Percentiles rank a stretch among this genome's conserved stretches.
Evolutionary conservation across 2,329 filamentous ascomycete genomes (phyloP).

Genomic region (Fusarium circinatum): DNA sequence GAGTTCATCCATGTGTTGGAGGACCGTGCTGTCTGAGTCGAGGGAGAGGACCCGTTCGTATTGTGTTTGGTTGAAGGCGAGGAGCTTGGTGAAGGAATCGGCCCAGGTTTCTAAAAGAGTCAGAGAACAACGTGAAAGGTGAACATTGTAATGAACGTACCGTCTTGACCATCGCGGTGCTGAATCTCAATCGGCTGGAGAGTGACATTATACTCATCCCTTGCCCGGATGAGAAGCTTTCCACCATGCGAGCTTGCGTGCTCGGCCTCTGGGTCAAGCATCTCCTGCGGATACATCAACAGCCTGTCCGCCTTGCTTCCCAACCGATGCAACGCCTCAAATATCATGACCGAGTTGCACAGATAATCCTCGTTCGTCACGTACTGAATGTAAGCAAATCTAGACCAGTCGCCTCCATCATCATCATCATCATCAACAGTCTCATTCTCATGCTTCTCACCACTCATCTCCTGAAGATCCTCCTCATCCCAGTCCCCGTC

Average conservation of each 20-base stretch:
- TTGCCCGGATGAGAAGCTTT: constrained; percentile 53
- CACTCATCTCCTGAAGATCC: background rate
- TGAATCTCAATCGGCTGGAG: constrained; percentile 56
- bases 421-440: background rate
- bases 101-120: constrained; percentile 63
- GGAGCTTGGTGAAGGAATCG: constrained; percentile 73
- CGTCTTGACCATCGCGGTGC: constrained; percentile 47
- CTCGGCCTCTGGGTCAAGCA: constrained; percentile 45
- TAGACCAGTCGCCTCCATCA: constrained; percentile 25
- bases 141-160: constrained; percentile 35
- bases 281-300: constrained; percentile 57
- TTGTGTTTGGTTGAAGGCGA: constrained; percentile 74
- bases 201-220: constrained; percentile 57
- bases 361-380: constrained; percentile 59
- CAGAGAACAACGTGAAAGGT: background rate
- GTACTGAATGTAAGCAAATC: constrained; percentile 61
- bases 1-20: constrained; percentile 74
- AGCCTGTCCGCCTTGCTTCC: constrained; percentile 57
- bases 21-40: constrained; percentile 72
- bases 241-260: background rate
- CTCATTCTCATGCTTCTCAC: background rate
- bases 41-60: constrained; percentile 63
- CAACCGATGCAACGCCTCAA: constrained; percentile 55
- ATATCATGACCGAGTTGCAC: constrained; percentile 63
- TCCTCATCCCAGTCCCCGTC: background rate